Evolutionary conservation across 306 rosid species (phyloP), one percentile per base, ranked within the genome.

Genomic region (Cucumis sativus): DNA sequence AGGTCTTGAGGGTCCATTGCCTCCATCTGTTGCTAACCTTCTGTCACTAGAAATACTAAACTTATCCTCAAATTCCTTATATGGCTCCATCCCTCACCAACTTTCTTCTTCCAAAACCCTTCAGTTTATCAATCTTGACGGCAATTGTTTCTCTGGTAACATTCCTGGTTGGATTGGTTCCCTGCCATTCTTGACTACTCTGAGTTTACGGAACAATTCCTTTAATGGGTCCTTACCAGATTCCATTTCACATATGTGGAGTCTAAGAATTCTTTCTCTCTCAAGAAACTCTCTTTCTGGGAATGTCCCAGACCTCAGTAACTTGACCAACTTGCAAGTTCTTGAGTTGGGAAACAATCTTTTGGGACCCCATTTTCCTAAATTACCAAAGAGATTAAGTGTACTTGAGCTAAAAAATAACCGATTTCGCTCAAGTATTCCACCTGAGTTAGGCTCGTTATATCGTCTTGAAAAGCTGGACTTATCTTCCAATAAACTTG

Each of bases 311-410:
- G 47, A 85, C 79, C 85, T 95, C 82, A 74, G 77, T 17, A 84
- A 79, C 60, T 85, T 95, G 84, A 83, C 82, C 75, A 92, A 92
- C 81, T 81, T 95, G 81, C 97, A 95, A 83, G 86, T 85, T 76
- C 88, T 95, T 75, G 82, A 92, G 74, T 82, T 92, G 70, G 91
- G 89, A 77, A 87, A 78, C 64, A 92, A 95, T 83, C 62, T 69
- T 72, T 81, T 95, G 18, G 99, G 99, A 75, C 93, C 89, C 33
- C 86, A 86, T 70, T 89, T 95, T 77, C 97, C 99, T n/a, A 80
- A 63, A 64, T 83, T 95, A 40, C 90, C 90, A 28, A 76, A 75
- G 61, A 92, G 89, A 82, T 25, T 92, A 61, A 83, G 85, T 78
- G 88, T 85, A 14, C 84, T 95, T 72, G 91, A 86, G 79, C 93